A percentile compares a stretch with the other conserved stretches of the same genome.
Evolutionary conservation across 2,329 filamentous ascomycete genomes (phyloP).

Genomic region (Cordyceps cateniannulata): DNA sequence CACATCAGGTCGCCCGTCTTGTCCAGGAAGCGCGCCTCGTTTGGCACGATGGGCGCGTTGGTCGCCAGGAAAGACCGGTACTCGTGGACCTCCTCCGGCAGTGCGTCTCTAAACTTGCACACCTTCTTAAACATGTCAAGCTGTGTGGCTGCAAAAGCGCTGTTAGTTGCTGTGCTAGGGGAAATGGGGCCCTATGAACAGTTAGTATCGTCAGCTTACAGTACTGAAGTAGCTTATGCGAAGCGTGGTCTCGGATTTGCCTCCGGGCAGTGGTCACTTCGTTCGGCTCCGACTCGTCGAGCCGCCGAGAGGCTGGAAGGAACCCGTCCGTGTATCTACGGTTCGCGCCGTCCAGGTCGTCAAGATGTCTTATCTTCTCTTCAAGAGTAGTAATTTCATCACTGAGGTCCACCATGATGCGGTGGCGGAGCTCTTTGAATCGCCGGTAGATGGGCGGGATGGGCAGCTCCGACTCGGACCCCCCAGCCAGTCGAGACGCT

Average conservation of each 20-base stretch:
- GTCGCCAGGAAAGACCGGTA: slow-evolving; percentile 49
- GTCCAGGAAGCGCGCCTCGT: slow-evolving; percentile 56
- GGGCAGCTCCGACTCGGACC: slow-evolving; percentile 16
- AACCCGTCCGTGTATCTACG: slow-evolving; percentile 36
- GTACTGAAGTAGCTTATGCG: slow-evolving; percentile 61
- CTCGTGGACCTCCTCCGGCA: slow-evolving; percentile 25
- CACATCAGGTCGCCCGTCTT: slow-evolving; percentile 48
- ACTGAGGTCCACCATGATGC: slow-evolving; percentile 74
- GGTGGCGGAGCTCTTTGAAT: slow-evolving; percentile 77
- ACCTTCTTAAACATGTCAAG: neutral
- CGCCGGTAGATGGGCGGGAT: slow-evolving; percentile 68
- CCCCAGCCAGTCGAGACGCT: slow-evolving; percentile 42
- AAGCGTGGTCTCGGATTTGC: slow-evolving; percentile 55
- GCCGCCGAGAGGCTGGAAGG: slow-evolving; percentile 53
- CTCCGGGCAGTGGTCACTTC: slow-evolving; percentile 56
- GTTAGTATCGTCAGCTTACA: slow-evolving; percentile 38
- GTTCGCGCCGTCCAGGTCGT: slow-evolving; percentile 49
- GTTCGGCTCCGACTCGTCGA: slow-evolving; percentile 45
- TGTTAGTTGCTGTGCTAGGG: slow-evolving; percentile 22
- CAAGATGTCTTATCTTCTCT: slow-evolving; percentile 65
- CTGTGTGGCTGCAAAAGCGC: slow-evolving; percentile 33
- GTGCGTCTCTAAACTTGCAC: neutral
- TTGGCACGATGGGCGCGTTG: slow-evolving; percentile 48
- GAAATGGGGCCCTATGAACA: neutral
- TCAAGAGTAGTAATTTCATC: slow-evolving; percentile 79